phyloP scores from a whole-genome alignment of 2,329 filamentous ascomycete genomes.

The Gremmenia infestans region DNA sequence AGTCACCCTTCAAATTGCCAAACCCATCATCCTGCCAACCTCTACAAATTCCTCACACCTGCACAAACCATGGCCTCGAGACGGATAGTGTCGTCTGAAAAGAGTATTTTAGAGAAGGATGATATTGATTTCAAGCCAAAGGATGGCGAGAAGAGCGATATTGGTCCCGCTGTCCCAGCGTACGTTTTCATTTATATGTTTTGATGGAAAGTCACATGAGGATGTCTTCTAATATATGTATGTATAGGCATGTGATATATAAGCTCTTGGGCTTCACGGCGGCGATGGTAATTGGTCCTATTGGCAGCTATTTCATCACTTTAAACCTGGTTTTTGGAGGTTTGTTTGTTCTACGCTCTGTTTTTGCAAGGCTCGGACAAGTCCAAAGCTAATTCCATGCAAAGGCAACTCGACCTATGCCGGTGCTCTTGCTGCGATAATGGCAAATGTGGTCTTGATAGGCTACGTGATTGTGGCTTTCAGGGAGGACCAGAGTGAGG shows the following conservation, averaged over 20 bases:
- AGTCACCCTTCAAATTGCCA: neutral
- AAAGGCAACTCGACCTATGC: slow-evolving; percentile 84
- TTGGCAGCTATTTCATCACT: slow-evolving; percentile 82
- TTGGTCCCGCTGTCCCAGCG: slow-evolving; percentile 77
- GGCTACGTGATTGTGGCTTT: slow-evolving; percentile 90
- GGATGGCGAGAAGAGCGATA: slow-evolving; percentile 59
- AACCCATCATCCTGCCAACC: neutral
- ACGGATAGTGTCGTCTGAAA: slow-evolving; percentile 61
- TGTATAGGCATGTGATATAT: slow-evolving; percentile 68
- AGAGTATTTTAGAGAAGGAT: slow-evolving; percentile 59
- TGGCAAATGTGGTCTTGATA: slow-evolving; percentile 87
- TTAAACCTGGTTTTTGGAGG: slow-evolving; percentile 70
- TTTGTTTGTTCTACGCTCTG: slow-evolving; percentile 14
- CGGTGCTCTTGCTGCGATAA: slow-evolving; percentile 76
- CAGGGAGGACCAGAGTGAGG: slow-evolving; percentile 64
- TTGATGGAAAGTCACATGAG: slow-evolving; percentile 13
- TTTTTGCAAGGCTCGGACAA: neutral
- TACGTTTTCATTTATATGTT: slow-evolving; percentile 40
- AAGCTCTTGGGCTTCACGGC: slow-evolving; percentile 88
- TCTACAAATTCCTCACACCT: neutral
- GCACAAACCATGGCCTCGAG: slow-evolving; percentile 58
- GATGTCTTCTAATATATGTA: slow-evolving; percentile 1
- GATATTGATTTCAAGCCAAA: slow-evolving; percentile 38
- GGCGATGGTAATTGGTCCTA: slow-evolving; percentile 83
- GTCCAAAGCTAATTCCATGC: neutral